Conservation (phyloP, 2,329 filamentous ascomycete species). For the Colletotrichum costaricense region DNA sequence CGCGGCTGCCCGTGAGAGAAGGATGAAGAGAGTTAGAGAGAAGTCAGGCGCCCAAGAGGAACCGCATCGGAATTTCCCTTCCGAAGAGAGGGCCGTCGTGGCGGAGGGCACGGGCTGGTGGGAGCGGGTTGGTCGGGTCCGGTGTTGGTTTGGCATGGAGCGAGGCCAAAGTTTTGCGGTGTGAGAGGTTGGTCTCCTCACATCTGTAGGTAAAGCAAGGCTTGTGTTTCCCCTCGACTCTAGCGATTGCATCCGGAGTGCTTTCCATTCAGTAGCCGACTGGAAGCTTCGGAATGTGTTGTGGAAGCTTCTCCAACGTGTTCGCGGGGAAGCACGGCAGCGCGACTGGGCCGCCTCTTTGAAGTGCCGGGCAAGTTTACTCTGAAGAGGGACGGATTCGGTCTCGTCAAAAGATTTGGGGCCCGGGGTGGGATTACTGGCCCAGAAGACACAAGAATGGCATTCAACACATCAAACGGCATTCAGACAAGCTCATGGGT, state of each 20-base stretch:
- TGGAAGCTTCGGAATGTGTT: too few relatives aligned
- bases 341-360: too few relatives aligned
- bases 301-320: too few relatives aligned
- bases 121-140: not conserved
- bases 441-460: not conserved
- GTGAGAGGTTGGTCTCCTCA: not conserved
- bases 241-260: not conserved
- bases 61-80: not conserved
- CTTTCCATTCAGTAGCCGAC: too few relatives aligned
- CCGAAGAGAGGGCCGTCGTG: not conserved
- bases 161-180: not conserved
- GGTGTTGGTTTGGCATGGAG: not conserved
- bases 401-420: not conserved
- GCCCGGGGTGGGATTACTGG: too few relatives aligned
- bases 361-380: not conserved
- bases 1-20: not conserved
- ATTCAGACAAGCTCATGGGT: not conserved
- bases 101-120: slow-evolving; percentile 19
- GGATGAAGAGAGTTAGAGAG: not conserved
- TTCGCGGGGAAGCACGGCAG: not conserved
- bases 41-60: too few relatives aligned
- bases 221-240: too few relatives aligned
- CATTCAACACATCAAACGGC: not conserved
- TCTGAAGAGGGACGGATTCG: not conserved
- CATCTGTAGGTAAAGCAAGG: not conserved